Percentiles rank a stretch among this genome's conserved stretches.
Evolutionary conservation across 2,329 filamentous ascomycete species (phyloP).

Genomic region (Lachnellula willkommii): DNA sequence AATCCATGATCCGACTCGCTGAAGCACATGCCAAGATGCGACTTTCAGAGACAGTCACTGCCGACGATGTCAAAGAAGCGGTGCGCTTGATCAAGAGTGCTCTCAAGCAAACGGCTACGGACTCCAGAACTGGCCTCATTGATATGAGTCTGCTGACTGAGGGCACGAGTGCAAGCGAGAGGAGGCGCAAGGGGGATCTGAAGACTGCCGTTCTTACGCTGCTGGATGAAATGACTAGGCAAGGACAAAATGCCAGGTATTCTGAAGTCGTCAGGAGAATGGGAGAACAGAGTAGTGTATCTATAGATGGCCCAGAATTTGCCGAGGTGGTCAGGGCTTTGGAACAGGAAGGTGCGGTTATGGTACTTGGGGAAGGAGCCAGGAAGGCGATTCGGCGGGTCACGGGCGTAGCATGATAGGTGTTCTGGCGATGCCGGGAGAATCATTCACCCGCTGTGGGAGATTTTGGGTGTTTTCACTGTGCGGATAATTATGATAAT

Average conservation of each 20-base stretch:
- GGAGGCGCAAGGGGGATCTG: constrained; percentile 75
- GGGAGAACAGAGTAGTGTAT: constrained; percentile 62
- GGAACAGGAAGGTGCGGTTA: constrained; percentile 79
- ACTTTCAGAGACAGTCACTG: constrained; percentile 68
- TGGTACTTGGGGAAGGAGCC: constrained; percentile 76
- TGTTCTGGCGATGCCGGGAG: background rate
- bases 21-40: constrained; percentile 99
- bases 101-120: constrained; percentile 95
- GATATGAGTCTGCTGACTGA: constrained; percentile 96
- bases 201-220: constrained; percentile 70
- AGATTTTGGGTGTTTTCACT: background rate
- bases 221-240: constrained; percentile 73
- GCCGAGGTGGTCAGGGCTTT: constrained; percentile 71
- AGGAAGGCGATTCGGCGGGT: constrained; percentile 77
- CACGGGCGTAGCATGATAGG: constrained; percentile 42
- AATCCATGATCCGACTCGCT: constrained; percentile 95
- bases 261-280: constrained; percentile 71
- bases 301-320: constrained; percentile 76
- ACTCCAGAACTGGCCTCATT: constrained; percentile 82
- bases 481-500: too few relatives aligned
- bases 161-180: constrained; percentile 84
- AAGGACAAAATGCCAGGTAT: constrained; percentile 65
- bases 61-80: constrained; percentile 80
- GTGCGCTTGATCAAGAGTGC: constrained; percentile 89
- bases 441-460: background rate